Base-by-base conservation (phyloP, 129 eudicot genomes). In the Helianthus tuberosus region DNA sequence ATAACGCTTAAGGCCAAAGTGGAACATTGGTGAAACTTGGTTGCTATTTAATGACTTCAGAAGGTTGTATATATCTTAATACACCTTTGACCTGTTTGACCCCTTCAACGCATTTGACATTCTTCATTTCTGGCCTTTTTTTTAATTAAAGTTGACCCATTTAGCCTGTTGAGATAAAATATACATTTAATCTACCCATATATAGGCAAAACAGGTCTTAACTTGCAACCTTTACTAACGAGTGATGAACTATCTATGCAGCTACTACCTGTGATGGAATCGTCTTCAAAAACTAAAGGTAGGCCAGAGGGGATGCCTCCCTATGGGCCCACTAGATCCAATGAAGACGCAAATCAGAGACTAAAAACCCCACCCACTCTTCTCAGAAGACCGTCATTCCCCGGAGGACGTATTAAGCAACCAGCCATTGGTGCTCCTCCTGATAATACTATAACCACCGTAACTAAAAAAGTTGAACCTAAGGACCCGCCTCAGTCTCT, bases 291-390 rank as follows among this genome's bases (percentile, higher is more conserved):
- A 84, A 88, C 88, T 17, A 88, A 75, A 81, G 86, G 96, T 61
- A 82, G 87, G 80, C 84, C 83, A 47, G 99, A 91, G 50, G 91
- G 79, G 11, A 70, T 64, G 68, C 85, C 86, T 32, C 91, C 90
- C 8, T 53, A 80, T 69, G 87, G 73, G 46, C 85, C 83, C 8
- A 35, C 75, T 20, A 85, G 79, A 75, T 58, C 73, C 52, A 61
- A 14, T n/a, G 96, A 87, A 62, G 98, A 92, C 66, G 85, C 83
- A 29, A 89, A 77, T 78, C 79, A 75, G 43, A 85, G 96, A 73
- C 84, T 76, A 59, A 85, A 79, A 76, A 95, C 99, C 47, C 96
- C 97, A 62, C 99, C 96, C 43, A 70, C 68, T 73, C 89, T 91
- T 51, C 76, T 70, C 47, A 72, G 94, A 71, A 84, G 80, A 58